Evolutionary conservation across 1,139 yeast genomes (phyloP), one percentile per base, ranked within the genome.

Genomic region (Suhomyces bribrorum): DNA sequence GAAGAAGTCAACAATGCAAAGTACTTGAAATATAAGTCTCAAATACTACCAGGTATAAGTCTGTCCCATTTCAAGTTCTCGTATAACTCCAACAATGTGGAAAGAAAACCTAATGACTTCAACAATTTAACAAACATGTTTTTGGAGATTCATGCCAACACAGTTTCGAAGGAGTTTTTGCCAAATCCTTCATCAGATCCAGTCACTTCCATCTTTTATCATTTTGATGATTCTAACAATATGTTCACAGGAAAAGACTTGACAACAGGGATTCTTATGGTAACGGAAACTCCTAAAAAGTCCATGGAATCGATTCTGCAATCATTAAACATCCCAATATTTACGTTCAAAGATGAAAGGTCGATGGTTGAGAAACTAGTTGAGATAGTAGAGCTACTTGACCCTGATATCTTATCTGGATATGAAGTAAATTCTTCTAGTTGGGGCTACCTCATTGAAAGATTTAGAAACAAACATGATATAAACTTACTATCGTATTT

Each of bases 321-420:
- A 11, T 11, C 34, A 2, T 7, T 32, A 5, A 20, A 29, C 8
- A 34, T 38, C 14, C 34, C 40, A 14, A 46, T 70, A 5, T 62
- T 64, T 29, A 34, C 54, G 1, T 79, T 76, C 41, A 64, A 62
- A 2, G 59, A 64, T 13, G 97, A 90, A 52, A 45, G 61, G 3
- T 77, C 69, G 5, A 68, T 86, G 77, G 55, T 89, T 3, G 64
- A 71, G 6, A 70, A 71, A 7, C 62, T 90, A 6, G 61, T 81
- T 0, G 66, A 72, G 2, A 45, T 84, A n/a, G 81, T 87, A 0
- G 73, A 79, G 18, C 49, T 65, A 3, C 71, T 79, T 38, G 97
- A 92, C 54, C 97, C 98, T 0, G 98, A 92, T 57, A 79, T 92
- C 27, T 56, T 94, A 6, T 73, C 88, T 0, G 97, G 97, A 0